Evolutionary conservation across 139 green algal species (phyloP).

Genomic region (Chlorella ohadii): DNA sequence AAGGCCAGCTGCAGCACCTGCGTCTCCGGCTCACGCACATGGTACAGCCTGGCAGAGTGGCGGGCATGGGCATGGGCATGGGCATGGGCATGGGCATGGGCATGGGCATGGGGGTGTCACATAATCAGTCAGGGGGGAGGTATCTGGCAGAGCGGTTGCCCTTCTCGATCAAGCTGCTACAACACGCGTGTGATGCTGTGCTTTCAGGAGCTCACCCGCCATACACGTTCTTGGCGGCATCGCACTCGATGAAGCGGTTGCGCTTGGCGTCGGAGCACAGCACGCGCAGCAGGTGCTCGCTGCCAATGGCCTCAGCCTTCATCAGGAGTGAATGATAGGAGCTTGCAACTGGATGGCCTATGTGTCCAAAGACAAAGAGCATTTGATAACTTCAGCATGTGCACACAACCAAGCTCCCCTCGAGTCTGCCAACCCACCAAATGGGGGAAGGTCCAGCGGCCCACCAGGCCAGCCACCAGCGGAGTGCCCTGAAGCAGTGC

Average conservation of each 20-base stretch:
- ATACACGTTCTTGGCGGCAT: constrained; percentile 64
- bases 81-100: background rate
- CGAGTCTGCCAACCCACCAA: constrained; percentile 25
- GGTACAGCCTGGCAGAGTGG: constrained; percentile 50
- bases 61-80: background rate
- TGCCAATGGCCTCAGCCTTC: constrained; percentile 7
- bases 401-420: too few species aligned
- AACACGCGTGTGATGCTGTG: too few species aligned
- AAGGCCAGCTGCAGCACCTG: constrained; percentile 52
- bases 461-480: constrained; percentile 21
- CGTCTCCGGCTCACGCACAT: constrained; percentile 70
- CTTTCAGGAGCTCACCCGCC: constrained; percentile 37
- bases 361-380: too few species aligned
- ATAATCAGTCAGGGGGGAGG: too few species aligned
- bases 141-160: too few species aligned
- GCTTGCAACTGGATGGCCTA: too few species aligned
- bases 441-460: constrained; percentile 25
- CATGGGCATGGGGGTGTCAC: background rate
- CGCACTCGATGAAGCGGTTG: constrained; percentile 63
- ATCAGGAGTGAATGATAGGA: too few species aligned
- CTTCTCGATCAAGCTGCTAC: too few species aligned
- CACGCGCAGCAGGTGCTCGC: constrained; percentile 25
- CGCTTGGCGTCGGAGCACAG: constrained; percentile 49
- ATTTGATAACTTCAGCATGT: too few species aligned
- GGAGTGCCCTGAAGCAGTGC: constrained; percentile 34